phyloP scores from a whole-genome alignment of 345 rosid genomes.

The Acer yangbiense region DNA sequence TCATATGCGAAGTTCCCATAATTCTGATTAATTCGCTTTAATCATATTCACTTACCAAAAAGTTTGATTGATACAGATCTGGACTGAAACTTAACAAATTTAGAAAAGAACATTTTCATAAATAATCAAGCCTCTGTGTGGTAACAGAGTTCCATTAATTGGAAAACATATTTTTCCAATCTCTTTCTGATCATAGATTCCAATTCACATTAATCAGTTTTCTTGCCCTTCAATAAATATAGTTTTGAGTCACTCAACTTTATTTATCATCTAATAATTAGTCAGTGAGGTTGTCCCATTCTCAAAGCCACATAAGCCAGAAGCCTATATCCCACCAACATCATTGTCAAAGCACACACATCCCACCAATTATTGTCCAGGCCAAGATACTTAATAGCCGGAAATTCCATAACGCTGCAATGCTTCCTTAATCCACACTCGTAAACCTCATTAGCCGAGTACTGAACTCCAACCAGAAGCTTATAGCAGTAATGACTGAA shows the following conservation, averaged over 20 bases:
- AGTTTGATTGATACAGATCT: neutral
- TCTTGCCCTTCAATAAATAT: constrained; percentile 7
- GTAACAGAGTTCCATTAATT: constrained; percentile 9
- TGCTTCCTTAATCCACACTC: constrained; percentile 51
- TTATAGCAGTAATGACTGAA: constrained; percentile 88
- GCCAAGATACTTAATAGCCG: constrained; percentile 55
- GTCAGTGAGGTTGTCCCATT: constrained; percentile 43
- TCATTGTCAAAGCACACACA: constrained; percentile 59
- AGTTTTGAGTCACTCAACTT: constrained; percentile 13
- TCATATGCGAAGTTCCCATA: too few species aligned
- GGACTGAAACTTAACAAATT: neutral
- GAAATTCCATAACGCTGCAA: constrained; percentile 79
- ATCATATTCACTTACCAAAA: neutral
- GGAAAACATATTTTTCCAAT: constrained; percentile 12
- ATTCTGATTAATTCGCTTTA: neutral
- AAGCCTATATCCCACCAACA: constrained; percentile 76
- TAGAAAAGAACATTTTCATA: neutral
- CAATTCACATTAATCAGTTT: constrained; percentile 14
- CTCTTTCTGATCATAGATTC: constrained; percentile 7
- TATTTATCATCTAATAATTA: neutral
- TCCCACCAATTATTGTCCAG: constrained; percentile 55
- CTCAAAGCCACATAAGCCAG: constrained; percentile 78
- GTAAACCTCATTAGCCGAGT: constrained; percentile 59
- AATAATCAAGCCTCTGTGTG: neutral
- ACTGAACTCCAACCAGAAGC: constrained; percentile 80